Base-by-base conservation (phyloP, 1,284 basidiomycete genomes). In the Rhodotorula sp. region DNA sequence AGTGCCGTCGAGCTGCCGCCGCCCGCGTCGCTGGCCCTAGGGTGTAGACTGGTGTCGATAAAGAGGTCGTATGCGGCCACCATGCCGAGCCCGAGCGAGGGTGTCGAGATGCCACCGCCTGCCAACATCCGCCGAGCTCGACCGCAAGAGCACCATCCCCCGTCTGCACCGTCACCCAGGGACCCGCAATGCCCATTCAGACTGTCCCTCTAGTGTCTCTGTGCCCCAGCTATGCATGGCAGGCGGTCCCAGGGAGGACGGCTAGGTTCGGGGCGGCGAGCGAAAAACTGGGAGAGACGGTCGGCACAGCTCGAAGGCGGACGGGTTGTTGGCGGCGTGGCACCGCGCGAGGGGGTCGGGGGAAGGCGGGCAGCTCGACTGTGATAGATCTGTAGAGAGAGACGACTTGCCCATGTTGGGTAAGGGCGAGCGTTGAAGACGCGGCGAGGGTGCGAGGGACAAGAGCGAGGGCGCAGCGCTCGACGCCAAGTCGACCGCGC, bases 361-460 rank as follows among this genome's bases (percentile, higher is more conserved):
- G 5, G 51, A 34, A 23, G 51, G 31, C 5, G 21, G 39, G 52
- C 23, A 26, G 51, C 14, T 34, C 18, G 34, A 18, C 39, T 54
- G 49, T 3, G 54, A 15, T 5, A 43, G 20, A 10, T 10, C 23
- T 46, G 18, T 39, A 60, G 46, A 21, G 52, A 23, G 20, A 3
- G 6, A 12, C 43, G 63, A 64, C 63, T 64, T 64, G 63, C 63
- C 63, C 63, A 64, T 64, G 63, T 51, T 49, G 46, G 46, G 49
- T 57, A 57, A 64, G 63, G 46, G 63, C 43, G 61, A 54, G 63
- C 63, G 63, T 51, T 51, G 63, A 64, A 64, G 63, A 64, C 63
- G 63, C 63, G 63, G 63, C 63, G 63, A 64, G 63, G 63, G 63
- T 64, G 63, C 63, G 54, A 64, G 47, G 59, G 47, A 54, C 52